Conservation (phyloP, 495 filamentous ascomycete genomes). For the Penicillium samsonianum region DNA sequence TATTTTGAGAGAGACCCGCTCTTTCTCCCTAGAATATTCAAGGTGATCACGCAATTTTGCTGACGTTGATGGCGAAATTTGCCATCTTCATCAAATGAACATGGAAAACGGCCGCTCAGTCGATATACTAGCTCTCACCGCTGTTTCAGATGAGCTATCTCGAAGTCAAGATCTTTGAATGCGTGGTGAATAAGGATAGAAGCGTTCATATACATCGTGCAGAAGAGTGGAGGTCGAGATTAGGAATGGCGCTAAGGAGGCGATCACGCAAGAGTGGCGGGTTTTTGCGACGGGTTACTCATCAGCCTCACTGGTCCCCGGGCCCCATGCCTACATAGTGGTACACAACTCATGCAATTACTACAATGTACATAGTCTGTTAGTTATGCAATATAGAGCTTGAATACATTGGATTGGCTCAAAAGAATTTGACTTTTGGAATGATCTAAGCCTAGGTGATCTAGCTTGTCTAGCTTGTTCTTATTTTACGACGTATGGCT, state of each 20-base stretch:
- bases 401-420: no score
- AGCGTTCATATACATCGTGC: neutral
- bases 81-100: conserved; percentile 19
- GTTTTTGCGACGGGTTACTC: conserved; percentile 17
- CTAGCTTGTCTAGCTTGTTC: neutral
- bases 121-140: conserved; percentile 17
- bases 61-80: conserved; percentile 32
- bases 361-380: no score
- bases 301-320: neutral
- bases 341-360: no score
- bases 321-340: no score
- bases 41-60: conserved; percentile 29
- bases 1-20: conserved; percentile 1
- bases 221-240: conserved; percentile 26
- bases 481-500: neutral
- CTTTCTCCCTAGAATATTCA: conserved; percentile 6
- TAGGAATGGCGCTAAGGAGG: conserved; percentile 25
- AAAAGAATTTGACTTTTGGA: no score
- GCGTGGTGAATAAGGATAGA: conserved; percentile 1
- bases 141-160: conserved; percentile 2
- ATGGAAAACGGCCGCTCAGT: neutral
- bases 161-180: neutral
- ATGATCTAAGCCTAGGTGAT: neutral
- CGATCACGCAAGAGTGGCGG: conserved; percentile 41
- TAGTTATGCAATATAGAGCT: no score